Evolutionary conservation across 257 asterid species (phyloP).

Genomic region (Solanum lycopersicoides): DNA sequence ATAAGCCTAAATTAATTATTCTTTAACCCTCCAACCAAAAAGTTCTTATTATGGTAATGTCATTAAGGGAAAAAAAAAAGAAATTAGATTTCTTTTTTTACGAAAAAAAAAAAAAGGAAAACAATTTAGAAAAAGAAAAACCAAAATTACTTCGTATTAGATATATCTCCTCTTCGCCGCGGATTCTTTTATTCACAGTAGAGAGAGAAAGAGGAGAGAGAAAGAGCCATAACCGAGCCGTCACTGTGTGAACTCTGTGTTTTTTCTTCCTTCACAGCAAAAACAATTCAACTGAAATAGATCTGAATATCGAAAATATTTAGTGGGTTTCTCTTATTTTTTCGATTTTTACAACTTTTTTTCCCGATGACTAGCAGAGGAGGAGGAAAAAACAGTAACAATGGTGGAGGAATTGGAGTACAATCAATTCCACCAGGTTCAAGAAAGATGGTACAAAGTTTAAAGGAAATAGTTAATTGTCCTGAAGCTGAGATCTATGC

Average conservation of each 20-base stretch:
- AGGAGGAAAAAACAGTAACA: neutral
- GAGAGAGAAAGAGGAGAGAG: neutral
- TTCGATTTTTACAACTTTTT: neutral
- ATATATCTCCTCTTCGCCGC: neutral
- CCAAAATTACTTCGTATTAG: neutral
- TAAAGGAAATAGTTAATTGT: slow-evolving; percentile 77
- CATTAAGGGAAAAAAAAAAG: neutral
- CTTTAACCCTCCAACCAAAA: neutral
- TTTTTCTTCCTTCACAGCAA: neutral
- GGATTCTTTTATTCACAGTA: neutral
- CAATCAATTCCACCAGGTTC: slow-evolving; percentile 47
- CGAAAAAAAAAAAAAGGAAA: neutral
- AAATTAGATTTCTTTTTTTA: neutral
- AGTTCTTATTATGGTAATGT: neutral
- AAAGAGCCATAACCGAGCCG: neutral
- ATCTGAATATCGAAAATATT: neutral
- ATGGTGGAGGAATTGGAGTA: neutral
- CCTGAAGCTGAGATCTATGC: slow-evolving; percentile 89
- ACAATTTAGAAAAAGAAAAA: no score
- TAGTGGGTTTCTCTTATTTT: neutral
- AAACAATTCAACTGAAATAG: neutral
- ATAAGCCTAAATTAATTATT: neutral
- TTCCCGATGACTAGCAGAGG: neutral
- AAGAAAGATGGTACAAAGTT: slow-evolving; percentile 70
- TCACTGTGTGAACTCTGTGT: neutral